Base-by-base conservation (phyloP, 257 asterid species). In the Lavandula angustifolia region DNA sequence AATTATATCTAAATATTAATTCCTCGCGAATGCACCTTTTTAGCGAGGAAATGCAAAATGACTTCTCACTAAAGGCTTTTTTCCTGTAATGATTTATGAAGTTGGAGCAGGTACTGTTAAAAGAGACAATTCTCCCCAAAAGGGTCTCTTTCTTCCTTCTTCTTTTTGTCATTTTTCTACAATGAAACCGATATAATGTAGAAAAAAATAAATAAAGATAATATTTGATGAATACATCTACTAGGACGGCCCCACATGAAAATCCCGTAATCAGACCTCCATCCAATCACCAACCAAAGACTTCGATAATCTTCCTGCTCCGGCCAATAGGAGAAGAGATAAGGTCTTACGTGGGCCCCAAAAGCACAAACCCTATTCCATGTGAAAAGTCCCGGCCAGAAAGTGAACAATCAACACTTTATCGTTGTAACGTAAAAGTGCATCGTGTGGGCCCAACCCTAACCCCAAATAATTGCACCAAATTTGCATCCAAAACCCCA, bases 311-410 rank as follows among this genome's bases (percentile, higher is more conserved):
- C 54, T 70, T 70, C 38, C 7, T 3, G 14, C 11, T 3, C 63
- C 37, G 73, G 52, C 98, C 95, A 91, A 88, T 91, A 3, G 42
- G 61, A 80, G 6, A 47, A 50, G 56, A 82, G 96, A 84, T 85
- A 79, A 82, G 91, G 82, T 72, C 71, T 38, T 7, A 0, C 4
- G 31, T 37, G 70, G 81, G 82, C 67, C 60, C 81, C 82, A 48
- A 65, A 79, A 78, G 80, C 67, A 49, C 70, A 77, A 54, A 7
- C 62, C 58, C 75, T 70, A 58, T 64, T 73, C 32, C 38, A 35
- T 64, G 46, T 69, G 42, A 18, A 59, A 78, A 75, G 60, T 51
- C 82, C 67, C 64, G 77, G 47, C 67, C 64, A 79, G 47, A 79
- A 62, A 68, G 52, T 54, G 52, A 59, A 62, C 48, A 49, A 69